Evolutionary conservation across 345 rosid genomes (phyloP).

Genomic region (Erodium maritimum): DNA sequence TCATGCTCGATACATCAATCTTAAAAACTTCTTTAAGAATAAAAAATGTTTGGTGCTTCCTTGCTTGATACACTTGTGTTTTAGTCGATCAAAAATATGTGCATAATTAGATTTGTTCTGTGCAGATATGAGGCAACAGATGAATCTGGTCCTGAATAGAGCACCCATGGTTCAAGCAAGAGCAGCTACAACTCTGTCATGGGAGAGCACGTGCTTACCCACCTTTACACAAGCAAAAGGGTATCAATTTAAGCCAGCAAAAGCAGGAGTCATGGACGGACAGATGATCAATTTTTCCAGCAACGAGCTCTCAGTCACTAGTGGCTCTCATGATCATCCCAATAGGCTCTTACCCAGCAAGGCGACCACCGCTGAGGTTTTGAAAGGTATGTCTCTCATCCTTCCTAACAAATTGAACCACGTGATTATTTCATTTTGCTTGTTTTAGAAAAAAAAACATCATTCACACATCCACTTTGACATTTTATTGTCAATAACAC

Average conservation of each 20-base stretch:
- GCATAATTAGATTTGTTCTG: slow-evolving; percentile 10
- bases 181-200: slow-evolving; percentile 25
- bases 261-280: slow-evolving; percentile 30
- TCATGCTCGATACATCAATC: too few relatives aligned
- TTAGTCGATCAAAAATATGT: too few relatives aligned
- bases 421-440: neutral
- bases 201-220: slow-evolving; percentile 33
- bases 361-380: slow-evolving; percentile 23
- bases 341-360: slow-evolving; percentile 32
- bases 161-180: slow-evolving; percentile 31
- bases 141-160: slow-evolving; percentile 42
- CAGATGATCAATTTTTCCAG: slow-evolving; percentile 19
- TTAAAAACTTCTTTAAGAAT: too few relatives aligned
- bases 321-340: slow-evolving; percentile 22
- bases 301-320: slow-evolving; percentile 21
- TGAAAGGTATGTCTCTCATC: slow-evolving; percentile 34
- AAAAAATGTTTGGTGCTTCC: too few relatives aligned
- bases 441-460: too few relatives aligned
- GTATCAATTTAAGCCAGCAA: slow-evolving; percentile 23
- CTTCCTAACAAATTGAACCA: slow-evolving; percentile 1
- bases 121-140: slow-evolving; percentile 63
- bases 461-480: too few relatives aligned
- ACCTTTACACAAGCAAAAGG: slow-evolving; percentile 41
- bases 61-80: too few relatives aligned
- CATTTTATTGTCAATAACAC: too few relatives aligned